Evolutionary conservation across 192 early-diverging fungal genomes (phyloP).

Genomic region (Coemansia sp.): DNA sequence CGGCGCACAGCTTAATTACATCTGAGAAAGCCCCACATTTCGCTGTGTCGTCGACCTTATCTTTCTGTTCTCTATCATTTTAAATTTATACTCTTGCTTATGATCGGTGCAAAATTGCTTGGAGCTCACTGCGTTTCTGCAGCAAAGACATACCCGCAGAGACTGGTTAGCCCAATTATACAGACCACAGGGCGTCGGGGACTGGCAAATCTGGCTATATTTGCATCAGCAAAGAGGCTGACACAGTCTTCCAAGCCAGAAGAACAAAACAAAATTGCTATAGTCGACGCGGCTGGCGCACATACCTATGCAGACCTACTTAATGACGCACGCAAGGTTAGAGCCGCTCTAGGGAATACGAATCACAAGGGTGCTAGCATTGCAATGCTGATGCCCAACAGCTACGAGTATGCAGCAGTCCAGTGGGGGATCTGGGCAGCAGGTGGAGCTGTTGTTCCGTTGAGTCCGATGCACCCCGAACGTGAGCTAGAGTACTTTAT

Average conservation of each 20-base stretch:
- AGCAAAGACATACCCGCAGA: background rate
- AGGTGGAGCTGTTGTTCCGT: slow-evolving; percentile 78
- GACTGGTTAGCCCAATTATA: background rate
- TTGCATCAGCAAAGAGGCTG: slow-evolving; percentile 25
- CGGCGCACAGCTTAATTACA: background rate
- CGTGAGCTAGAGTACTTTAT: slow-evolving; percentile 76
- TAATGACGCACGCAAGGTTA: slow-evolving; percentile 36
- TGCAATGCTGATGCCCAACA: slow-evolving; percentile 53
- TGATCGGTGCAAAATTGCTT: slow-evolving; percentile 1
- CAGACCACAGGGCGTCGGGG: slow-evolving; percentile 12
- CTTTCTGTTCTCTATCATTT: background rate
- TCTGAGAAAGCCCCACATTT: too few relatives aligned
- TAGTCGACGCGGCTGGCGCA: slow-evolving; percentile 38
- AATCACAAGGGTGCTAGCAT: slow-evolving; percentile 40
- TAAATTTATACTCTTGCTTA: background rate
- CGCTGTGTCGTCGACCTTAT: too few relatives aligned
- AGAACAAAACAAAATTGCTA: slow-evolving; percentile 15
- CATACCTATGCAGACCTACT: slow-evolving; percentile 45
- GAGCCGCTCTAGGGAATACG: slow-evolving; percentile 20
- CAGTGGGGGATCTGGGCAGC: slow-evolving; percentile 77
- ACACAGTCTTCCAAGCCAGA: slow-evolving; percentile 14
- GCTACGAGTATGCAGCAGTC: slow-evolving; percentile 64
- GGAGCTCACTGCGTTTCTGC: background rate
- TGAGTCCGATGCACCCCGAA: slow-evolving; percentile 66
- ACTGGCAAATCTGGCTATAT: slow-evolving; percentile 43